Base-by-base conservation (phyloP, 345 rosid genomes). In the Corchorus olitorius region DNA sequence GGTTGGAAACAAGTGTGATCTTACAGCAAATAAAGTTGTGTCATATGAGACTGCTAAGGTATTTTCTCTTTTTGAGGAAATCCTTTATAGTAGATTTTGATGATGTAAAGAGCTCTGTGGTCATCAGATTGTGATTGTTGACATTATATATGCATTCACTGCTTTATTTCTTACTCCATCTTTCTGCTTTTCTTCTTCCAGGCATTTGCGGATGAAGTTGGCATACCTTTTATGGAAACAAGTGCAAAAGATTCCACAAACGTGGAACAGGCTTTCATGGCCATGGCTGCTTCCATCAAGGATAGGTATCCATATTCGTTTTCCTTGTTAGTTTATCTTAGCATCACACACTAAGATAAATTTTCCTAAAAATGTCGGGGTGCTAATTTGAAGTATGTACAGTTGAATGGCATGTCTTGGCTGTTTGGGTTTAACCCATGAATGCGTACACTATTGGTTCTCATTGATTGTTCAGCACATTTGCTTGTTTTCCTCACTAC, bases 181-280 rank as follows among this genome's bases (percentile, higher is more conserved):
- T 14, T 11, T 9, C 8, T 61, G n/a, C 7, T 27, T 58, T 50
- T 43, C 33, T 27, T 73, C 75, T 56, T 59, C 15, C 64, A 91
- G 93, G 92, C 93, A 53, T 88, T 91, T 81, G 97, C 97, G 1
- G 92, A 91, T 83, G 91, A 91, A 83, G 84, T 89, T 70, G 93
- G 97, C 53, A 80, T 91, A 72, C 92, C 93, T 46, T 91, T 91
- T 78, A 75, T 91, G 92, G 97, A 91, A 76, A 91, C 97, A 11
- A 91, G 97, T 78, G 97, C 97, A n/a, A 91, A 91, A 81, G 87
- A 83, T 81, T 76, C 97, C 22, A 88, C 87, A 12, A 89, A 89
- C 27, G 97, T 91, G 48, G 97, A 89, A 68, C 88, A 88, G 74
- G 91, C 93, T 76, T 91, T 91, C 85, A 88, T 89, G 97, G 97